Conservation (phyloP, 2,329 filamentous ascomycete species). For the Cordyceps cicadae region DNA sequence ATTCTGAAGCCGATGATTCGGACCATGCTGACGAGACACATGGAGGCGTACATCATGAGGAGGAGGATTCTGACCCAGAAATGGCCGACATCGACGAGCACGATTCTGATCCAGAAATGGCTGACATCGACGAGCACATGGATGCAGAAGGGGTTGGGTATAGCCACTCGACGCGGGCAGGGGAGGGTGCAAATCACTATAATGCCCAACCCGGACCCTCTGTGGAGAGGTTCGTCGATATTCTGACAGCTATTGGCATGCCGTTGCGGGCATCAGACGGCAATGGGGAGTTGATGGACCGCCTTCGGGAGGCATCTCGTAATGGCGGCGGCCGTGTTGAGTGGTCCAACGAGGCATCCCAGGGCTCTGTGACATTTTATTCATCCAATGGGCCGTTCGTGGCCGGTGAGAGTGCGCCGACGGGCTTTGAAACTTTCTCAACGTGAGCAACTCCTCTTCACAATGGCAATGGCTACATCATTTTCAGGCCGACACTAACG, state of each 20-base stretch:
- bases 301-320: neutral
- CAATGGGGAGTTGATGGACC: neutral
- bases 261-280: neutral
- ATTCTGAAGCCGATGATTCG: neutral
- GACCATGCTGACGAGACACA: neutral
- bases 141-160: conserved; percentile 35
- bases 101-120: conserved; percentile 51
- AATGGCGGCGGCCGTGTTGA: conserved; percentile 21
- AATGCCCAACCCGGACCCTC: conserved; percentile 29
- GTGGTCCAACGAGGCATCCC: conserved; percentile 31
- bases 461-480: neutral
- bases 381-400: conserved; percentile 24
- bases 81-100: conserved; percentile 51
- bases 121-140: conserved; percentile 48
- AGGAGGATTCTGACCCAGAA: conserved; percentile 47
- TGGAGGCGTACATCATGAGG: conserved; percentile 17
- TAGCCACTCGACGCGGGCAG: conserved; percentile 27
- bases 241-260: conserved; percentile 32
- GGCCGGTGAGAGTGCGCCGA: conserved; percentile 10
- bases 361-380: conserved; percentile 42
- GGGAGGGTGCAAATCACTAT: conserved; percentile 20
- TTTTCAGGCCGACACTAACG: neutral
- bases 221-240: conserved; percentile 34
- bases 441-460: conserved; percentile 29
- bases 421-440: conserved; percentile 35